Base-by-base conservation (phyloP, 1,284 basidiomycete species). In the Coriolopsis trogii region DNA sequence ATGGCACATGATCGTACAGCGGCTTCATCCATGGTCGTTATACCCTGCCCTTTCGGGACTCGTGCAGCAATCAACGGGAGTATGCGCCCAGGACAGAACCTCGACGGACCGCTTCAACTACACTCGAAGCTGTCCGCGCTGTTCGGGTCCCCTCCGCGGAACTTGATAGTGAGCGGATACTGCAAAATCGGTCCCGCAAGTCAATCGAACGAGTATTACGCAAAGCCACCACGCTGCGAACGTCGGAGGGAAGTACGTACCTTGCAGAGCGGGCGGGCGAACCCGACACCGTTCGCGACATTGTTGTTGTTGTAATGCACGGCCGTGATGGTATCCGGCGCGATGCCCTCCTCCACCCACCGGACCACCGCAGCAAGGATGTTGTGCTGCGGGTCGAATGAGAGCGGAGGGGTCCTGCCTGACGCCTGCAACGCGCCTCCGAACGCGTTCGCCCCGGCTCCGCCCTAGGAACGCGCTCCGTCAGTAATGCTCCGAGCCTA, bases 301-400 rank as follows among this genome's bases (percentile, higher is more conserved):
- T 59, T 48, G 57, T 64, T 63, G 33, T 57, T 45, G 12, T 57
- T 56, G 37, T 57, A 67, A 38, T 55, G 48, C 6, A 49, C 60
- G 9, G 55, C 73, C n/a, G 66, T 63, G 37, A 75, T 56, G 1
- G 46, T 59, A 13, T 67, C 68, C 8, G 74, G 73, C 1, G 70
- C 66, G 18, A 61, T 48, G 6, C 67, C 71, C 1, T 66, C 49
- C 53, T 77, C 75, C 6, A 75, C 72, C 75, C 75, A 77, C 23
- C 65, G 61, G 9, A 74, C 68, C 30, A 76, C 64, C 13, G 73
- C 72, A 1, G 70, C 57, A 9, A 75, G 54, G 28, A 74, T 63
- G 55, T 76, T 71, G 53, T 72, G 67, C 41, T 63, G 41, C 6
- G 67, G 52, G 18, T 60, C 58, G 41, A 58, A 39, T 15, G 63